A percentile compares a stretch with the other conserved stretches of the same genome.
These are phyloP conservation scores for Pythium scleroteichum DNA, from an alignment of 352 stramenopile species.

Conservation along the genomic window DNA sequence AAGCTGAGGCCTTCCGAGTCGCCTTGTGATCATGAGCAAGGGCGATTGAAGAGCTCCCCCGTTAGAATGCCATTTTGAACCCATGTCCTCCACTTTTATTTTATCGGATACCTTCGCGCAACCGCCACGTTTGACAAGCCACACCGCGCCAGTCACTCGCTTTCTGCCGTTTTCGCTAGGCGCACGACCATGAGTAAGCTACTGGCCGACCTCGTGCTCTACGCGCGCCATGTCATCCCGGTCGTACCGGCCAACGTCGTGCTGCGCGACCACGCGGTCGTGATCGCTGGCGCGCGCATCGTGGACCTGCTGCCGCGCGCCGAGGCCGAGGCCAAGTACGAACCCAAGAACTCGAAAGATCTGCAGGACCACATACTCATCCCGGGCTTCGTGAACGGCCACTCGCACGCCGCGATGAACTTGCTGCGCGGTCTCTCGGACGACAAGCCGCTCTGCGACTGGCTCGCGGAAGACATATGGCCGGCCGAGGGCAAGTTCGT, in stretches of 20 bases:
- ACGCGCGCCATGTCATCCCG: constrained; percentile 76
- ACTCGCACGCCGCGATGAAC: constrained; percentile 88
- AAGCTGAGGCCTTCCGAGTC: neutral
- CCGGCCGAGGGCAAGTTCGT: constrained; percentile 82
- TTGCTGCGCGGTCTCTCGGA: constrained; percentile 85
- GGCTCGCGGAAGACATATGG: constrained; percentile 86
- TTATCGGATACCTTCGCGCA: constrained; percentile 20
- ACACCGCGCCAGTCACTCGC: neutral
- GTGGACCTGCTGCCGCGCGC: constrained; percentile 67
- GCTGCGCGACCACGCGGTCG: constrained; percentile 73
- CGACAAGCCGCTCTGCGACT: constrained; percentile 84
- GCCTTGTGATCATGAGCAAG: too few species aligned
- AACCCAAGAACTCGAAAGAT: constrained; percentile 40
- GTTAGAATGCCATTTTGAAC: constrained; percentile 18
- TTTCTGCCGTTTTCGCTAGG: neutral
- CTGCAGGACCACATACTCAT: constrained; percentile 73
- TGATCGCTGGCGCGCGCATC: constrained; percentile 69
- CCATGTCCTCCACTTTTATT: constrained; percentile 1
- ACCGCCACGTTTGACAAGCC: constrained; percentile 1
- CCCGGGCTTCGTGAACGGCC: constrained; percentile 84
- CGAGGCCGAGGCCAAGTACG: constrained; percentile 56
- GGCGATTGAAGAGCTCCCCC: constrained; percentile 7
- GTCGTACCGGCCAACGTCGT: constrained; percentile 75
- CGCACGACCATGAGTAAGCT: constrained; percentile 26
- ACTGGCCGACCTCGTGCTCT: constrained; percentile 71